A percentile compares a stretch with the other conserved stretches of the same genome.
phyloP scores from a whole-genome alignment of 768 basidiomycete species.

The Phanerochaete sordida region DNA sequence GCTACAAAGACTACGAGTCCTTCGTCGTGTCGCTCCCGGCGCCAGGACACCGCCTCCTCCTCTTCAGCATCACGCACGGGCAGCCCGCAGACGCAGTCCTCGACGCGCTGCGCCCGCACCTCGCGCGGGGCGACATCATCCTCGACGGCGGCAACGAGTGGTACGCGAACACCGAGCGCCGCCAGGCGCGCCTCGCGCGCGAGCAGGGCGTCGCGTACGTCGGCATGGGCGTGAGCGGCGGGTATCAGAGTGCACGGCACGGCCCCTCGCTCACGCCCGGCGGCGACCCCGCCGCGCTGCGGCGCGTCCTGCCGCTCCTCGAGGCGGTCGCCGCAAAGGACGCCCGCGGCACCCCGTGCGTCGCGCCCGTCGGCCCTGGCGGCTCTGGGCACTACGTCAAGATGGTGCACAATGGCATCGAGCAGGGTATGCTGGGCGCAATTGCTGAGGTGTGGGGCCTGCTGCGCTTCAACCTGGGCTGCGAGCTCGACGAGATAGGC shows the following conservation, averaged over 20 bases:
- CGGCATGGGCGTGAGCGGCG: constrained; percentile 97
- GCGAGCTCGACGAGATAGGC: constrained; percentile 85
- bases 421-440: constrained; percentile 99
- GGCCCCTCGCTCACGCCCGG: constrained; percentile 99
- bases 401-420: constrained; percentile 99
- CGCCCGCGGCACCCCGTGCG: constrained; percentile 86
- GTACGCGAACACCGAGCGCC: constrained; percentile 97
- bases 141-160: constrained; percentile 99
- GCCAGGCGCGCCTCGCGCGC: constrained; percentile 81
- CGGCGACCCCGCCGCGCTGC: constrained; percentile 92
- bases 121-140: constrained; percentile 96
- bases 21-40: constrained; percentile 16
- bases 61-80: constrained; percentile 24
- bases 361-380: constrained; percentile 98
- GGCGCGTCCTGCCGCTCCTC: constrained; percentile 96
- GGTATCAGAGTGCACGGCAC: constrained; percentile 96
- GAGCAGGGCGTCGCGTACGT: constrained; percentile 93
- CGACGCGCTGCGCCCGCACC: constrained; percentile 77
- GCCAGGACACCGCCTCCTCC: constrained; percentile 18
- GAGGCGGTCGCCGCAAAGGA: constrained; percentile 96
- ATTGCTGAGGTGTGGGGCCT: constrained; percentile 99
- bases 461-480: constrained; percentile 91
- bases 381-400: constrained; percentile 99
- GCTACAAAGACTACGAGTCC: constrained; percentile 16
- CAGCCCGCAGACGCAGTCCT: constrained; percentile 93